phyloP scores from a whole-genome alignment of 495 filamentous ascomycete genomes.

The Aspergillus cavernicola region DNA sequence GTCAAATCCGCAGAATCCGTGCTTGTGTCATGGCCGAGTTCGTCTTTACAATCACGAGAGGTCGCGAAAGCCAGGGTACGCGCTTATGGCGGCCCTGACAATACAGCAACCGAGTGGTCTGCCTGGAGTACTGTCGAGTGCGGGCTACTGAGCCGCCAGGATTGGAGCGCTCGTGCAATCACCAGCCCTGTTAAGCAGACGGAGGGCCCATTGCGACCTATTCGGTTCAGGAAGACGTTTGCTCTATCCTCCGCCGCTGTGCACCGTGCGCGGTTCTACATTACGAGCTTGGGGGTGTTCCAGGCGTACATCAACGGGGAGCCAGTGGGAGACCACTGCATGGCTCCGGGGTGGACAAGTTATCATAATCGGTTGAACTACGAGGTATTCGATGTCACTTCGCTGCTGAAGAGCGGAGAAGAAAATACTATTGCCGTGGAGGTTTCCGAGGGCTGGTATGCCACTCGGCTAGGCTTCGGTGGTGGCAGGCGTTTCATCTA shows the following conservation, averaged over 20 bases:
- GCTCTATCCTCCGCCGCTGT: conserved; percentile 7
- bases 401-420: conserved; percentile 26
- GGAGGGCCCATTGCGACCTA: conserved; percentile 21
- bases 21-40: neutral
- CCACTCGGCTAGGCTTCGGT: conserved; percentile 44
- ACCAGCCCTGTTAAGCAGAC: neutral
- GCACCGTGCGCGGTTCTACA: conserved; percentile 40
- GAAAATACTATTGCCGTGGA: conserved; percentile 48
- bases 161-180: neutral
- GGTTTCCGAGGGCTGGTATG: conserved; percentile 55
- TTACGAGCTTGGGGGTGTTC: conserved; percentile 50
- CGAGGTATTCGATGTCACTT: conserved; percentile 48
- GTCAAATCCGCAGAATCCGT: neutral
- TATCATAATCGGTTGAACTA: conserved; percentile 50
- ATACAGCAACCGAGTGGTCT: conserved; percentile 1
- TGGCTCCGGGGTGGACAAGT: conserved; percentile 52
- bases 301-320: conserved; percentile 47
- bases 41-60: neutral
- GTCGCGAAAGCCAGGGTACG: neutral
- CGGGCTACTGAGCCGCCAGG: neutral
- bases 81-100: neutral
- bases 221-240: conserved; percentile 29
- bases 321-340: conserved; percentile 41
- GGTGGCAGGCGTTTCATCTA: conserved; percentile 34
- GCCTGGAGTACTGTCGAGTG: conserved; percentile 2